Conservation (phyloP, 371 early-diverging fungal genomes). For the Apophysomyces variabilis region DNA sequence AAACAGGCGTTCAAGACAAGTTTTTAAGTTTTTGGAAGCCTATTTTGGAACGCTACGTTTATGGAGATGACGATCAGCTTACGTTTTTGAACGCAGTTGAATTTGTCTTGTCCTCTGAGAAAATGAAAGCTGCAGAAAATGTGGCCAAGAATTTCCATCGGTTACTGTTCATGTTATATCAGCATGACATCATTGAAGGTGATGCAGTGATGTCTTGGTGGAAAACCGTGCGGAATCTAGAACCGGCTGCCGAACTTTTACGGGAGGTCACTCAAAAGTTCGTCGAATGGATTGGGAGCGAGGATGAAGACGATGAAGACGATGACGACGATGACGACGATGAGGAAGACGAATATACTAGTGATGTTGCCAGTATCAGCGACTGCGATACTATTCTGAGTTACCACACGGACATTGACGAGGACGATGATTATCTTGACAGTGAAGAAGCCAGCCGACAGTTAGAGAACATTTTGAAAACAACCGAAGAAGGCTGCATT, state of each 20-base stretch:
- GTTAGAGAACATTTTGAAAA: background rate
- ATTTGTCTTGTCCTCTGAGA: background rate
- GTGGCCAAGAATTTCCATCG: slow-evolving; percentile 38
- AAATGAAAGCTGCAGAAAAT: slow-evolving; percentile 16
- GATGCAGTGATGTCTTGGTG: slow-evolving; percentile 49
- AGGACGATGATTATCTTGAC: background rate
- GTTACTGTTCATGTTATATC: slow-evolving; percentile 43
- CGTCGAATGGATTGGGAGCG: slow-evolving; percentile 32
- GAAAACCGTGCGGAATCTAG: slow-evolving; percentile 19
- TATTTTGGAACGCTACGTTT: slow-evolving; percentile 37
- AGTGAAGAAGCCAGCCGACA: slow-evolving; percentile 1
- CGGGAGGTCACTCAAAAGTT: slow-evolving; percentile 31
- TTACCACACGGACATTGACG: background rate
- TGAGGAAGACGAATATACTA: slow-evolving; percentile 12
- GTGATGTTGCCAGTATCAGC: slow-evolving; percentile 12
- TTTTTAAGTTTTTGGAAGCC: slow-evolving; percentile 48
- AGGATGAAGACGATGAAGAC: slow-evolving; percentile 27
- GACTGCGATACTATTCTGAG: background rate
- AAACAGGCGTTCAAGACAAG: slow-evolving; percentile 31
- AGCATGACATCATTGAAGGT: slow-evolving; percentile 46
- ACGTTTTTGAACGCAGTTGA: slow-evolving; percentile 41
- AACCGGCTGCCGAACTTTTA: slow-evolving; percentile 13
- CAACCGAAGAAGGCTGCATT: slow-evolving; percentile 1
- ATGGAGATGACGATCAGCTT: slow-evolving; percentile 33
- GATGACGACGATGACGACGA: slow-evolving; percentile 14